Evolutionary conservation across 2,329 filamentous ascomycete species (phyloP), one percentile per base, ranked within the genome.

Genomic region (Xylaria arbuscula): DNA sequence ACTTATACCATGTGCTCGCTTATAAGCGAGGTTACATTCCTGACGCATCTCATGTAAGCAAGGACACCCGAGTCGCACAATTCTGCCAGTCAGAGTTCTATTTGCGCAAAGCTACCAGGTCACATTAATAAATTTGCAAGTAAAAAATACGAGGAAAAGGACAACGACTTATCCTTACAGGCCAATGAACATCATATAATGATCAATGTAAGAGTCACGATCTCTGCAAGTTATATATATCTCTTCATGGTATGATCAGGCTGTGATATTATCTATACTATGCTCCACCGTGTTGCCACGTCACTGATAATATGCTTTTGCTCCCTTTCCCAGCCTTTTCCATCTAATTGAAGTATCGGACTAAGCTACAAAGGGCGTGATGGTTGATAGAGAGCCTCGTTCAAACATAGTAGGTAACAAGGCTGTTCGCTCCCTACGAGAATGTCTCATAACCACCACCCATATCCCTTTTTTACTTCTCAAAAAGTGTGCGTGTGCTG

Each of bases 251-350:
- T n/a, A 66, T 58, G 48, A 48, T 17, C 28, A 63, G 38, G 17
- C 66, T 42, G 13, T 45, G n/a, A 53, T 50, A 67, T 69, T 53
- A 47, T 64, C 57, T 70, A 65, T 64, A 34, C 38, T 65, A 68
- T 61, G 34, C 38, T 56, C 57, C 45, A 32, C 56, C 38, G 32
- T 54, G 63, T 59, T 28, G 8, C 51, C 53, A 48, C 24, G 47
- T 28, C 32, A 54, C 36, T 22, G 42, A 64, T 9, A 67, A 47
- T 34, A 62, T 67, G 61, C 40, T 58, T 50, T 51, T 36, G 8
- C 34, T 58, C 53, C n/a, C 47, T 42, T 11, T 11, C 36, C 19
- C 11, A 28, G 34, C 51, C 6, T 57, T 24, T 22, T 45, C 36
- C 36, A 40, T 67, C 64, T 47, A 67, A 53, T 62, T 53, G 60